Percentiles rank a stretch among this genome's conserved stretches.
phyloP scores from a whole-genome alignment of 768 basidiomycete genomes.

The Lenzites betulinus region DNA sequence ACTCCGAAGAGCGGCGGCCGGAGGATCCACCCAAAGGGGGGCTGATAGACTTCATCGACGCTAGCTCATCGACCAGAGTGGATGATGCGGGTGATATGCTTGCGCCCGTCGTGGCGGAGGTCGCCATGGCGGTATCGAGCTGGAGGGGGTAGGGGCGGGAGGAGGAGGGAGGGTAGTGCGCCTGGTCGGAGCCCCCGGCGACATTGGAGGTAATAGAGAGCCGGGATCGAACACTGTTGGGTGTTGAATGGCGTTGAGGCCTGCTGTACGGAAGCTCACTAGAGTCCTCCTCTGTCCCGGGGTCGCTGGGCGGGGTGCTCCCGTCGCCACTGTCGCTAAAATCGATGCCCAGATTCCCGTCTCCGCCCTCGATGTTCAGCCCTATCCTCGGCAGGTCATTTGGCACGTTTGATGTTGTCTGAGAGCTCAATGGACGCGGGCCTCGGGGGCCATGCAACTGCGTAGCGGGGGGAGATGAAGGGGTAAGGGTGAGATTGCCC shows the following conservation, averaged over 20 bases:
- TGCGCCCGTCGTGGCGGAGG: constrained; percentile 12
- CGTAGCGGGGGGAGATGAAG: background rate
- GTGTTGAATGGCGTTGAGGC: constrained; percentile 20
- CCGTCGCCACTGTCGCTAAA: constrained; percentile 30
- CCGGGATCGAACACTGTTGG: constrained; percentile 29
- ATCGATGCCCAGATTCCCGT: constrained; percentile 60
- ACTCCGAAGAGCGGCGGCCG: constrained; percentile 68
- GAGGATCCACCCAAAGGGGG: constrained; percentile 3
- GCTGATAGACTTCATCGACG: constrained; percentile 25
- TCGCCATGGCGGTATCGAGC: constrained; percentile 51
- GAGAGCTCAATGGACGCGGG: constrained; percentile 24
- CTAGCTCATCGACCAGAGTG: constrained; percentile 39
- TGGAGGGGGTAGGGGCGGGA: constrained; percentile 55
- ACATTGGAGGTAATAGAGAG: constrained; percentile 27
- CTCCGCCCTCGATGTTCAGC: constrained; percentile 53
- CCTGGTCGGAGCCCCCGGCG: constrained; percentile 22
- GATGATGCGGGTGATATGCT: constrained; percentile 41
- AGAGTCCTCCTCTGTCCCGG: constrained; percentile 21
- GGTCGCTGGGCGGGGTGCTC: constrained; percentile 23
- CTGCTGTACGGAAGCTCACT: constrained; percentile 26
- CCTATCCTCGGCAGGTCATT: constrained; percentile 40
- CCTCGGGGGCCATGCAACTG: constrained; percentile 1
- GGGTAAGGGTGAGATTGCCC: constrained; percentile 24
- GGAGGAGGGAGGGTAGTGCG: constrained; percentile 41
- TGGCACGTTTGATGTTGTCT: constrained; percentile 20